Conservation (phyloP, 2,329 filamentous ascomycete species). For the Chaetomium strumarium region DNA sequence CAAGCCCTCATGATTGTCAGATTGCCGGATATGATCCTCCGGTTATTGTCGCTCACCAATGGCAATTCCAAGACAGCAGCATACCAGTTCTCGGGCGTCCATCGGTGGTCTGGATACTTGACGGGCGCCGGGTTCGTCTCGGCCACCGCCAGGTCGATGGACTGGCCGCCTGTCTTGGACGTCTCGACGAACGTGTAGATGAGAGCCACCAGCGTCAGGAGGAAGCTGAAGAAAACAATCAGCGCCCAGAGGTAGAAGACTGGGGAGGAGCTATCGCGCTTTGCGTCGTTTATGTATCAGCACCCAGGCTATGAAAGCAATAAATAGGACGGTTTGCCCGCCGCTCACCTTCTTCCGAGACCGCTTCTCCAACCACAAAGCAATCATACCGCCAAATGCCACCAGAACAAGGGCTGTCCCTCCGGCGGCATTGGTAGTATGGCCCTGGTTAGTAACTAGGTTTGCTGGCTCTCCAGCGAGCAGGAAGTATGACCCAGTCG, state of each 20-base stretch:
- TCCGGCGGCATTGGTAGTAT: conserved; percentile 38
- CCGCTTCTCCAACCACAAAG: conserved; percentile 27
- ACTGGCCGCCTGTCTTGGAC: conserved; percentile 26
- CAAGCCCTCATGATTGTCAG: conserved; percentile 31
- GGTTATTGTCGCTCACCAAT: conserved; percentile 21
- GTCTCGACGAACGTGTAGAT: conserved; percentile 34
- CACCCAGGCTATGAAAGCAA: not conserved
- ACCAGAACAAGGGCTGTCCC: conserved; percentile 34
- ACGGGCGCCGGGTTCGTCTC: conserved; percentile 10
- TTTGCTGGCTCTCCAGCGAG: conserved; percentile 29
- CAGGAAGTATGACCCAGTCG: conserved; percentile 20
- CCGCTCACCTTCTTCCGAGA: conserved; percentile 10
- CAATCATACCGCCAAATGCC: conserved; percentile 30
- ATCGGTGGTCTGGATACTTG: conserved; percentile 28
- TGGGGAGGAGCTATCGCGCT: conserved; percentile 19
- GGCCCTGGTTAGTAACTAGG: conserved; percentile 36
- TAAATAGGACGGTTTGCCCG: not conserved
- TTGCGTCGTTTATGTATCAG: conserved; percentile 1
- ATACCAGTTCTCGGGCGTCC: conserved; percentile 39
- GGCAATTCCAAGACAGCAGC: conserved; percentile 31
- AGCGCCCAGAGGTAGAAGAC: conserved; percentile 33
- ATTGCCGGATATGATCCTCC: conserved; percentile 25
- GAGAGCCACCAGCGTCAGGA: conserved; percentile 34
- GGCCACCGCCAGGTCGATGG: conserved; percentile 28
- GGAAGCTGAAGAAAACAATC: conserved; percentile 30